These are phyloP conservation scores for Herpetospermum pedunculosum DNA, from an alignment of 306 rosid species.

Conservation along the genomic window DNA sequence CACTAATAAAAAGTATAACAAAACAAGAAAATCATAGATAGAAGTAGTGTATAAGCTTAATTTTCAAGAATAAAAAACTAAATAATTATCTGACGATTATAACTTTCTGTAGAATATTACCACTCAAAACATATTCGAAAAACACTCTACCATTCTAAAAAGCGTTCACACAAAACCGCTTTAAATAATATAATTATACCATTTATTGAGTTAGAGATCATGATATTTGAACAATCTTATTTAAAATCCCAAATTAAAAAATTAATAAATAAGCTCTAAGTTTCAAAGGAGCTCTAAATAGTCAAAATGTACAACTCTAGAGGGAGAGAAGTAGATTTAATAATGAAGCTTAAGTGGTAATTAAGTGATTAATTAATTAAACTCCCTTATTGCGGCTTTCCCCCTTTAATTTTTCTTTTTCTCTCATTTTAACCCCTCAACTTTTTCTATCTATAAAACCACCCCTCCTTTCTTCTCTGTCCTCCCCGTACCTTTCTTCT, in stretches of 20 bases:
- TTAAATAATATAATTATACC: neutral
- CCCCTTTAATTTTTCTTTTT: neutral
- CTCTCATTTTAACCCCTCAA: conserved; percentile 2
- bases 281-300: conserved; percentile 1
- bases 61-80: too few species aligned
- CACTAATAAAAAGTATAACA: too few species aligned
- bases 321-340: conserved; percentile 2
- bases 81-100: too few species aligned
- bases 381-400: conserved; percentile 28
- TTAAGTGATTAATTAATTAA: conserved; percentile 10
- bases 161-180: neutral
- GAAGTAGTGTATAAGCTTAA: too few species aligned
- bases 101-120: too few species aligned
- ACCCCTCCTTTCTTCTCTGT: conserved; percentile 25
- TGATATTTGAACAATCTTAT: neutral
- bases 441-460: conserved; percentile 47
- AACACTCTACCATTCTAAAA: too few species aligned
- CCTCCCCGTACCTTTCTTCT: conserved; percentile 23
- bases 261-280: neutral
- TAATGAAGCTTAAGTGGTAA: conserved; percentile 23
- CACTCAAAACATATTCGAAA: too few species aligned
- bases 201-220: neutral
- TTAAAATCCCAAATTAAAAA: neutral
- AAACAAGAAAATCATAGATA: too few species aligned
- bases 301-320: conserved; percentile 67